These are phyloP conservation scores for Suillus clintonianus DNA, from an alignment of 768 basidiomycete genomes.

Conservation along the genomic window DNA sequence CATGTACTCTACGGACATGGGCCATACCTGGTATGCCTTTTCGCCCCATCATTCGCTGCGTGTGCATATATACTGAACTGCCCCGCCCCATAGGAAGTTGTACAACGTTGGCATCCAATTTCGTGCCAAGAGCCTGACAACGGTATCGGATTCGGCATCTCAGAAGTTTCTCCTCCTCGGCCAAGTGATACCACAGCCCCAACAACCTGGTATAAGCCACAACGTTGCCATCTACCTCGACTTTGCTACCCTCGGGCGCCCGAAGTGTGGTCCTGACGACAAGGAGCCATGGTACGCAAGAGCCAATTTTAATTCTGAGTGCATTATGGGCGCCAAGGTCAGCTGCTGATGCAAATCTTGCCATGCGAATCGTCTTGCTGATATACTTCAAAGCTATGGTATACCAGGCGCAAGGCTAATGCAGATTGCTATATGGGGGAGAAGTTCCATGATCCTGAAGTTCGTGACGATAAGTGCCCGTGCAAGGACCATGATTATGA, in stretches of 20 bases:
- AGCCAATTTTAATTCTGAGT: conserved; percentile 58
- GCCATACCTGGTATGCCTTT: conserved; percentile 68
- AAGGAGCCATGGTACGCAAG: conserved; percentile 90
- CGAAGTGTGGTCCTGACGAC: conserved; percentile 71
- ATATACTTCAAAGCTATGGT: conserved; percentile 77
- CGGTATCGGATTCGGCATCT: conserved; percentile 91
- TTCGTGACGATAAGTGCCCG: conserved; percentile 77
- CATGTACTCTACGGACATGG: conserved; percentile 81
- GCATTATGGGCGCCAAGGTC: conserved; percentile 94
- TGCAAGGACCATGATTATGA: conserved; percentile 92
- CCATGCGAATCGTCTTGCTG: not conserved
- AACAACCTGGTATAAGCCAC: conserved; percentile 49
- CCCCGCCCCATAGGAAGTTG: conserved; percentile 50
- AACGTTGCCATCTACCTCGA: conserved; percentile 82
- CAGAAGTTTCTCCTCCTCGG: conserved; percentile 94
- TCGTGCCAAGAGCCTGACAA: conserved; percentile 74
- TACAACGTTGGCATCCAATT: conserved; percentile 71
- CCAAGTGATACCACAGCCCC: conserved; percentile 64
- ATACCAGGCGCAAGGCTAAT: conserved; percentile 76
- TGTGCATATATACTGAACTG: conserved; percentile 1
- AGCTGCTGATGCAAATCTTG: conserved; percentile 12
- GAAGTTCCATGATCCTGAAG: conserved; percentile 85
- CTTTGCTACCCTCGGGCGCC: conserved; percentile 66
- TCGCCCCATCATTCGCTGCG: not conserved
- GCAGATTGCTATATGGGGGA: conserved; percentile 89